Conservation (phyloP, 1,284 basidiomycete genomes). For the Volvariella volvacea region DNA sequence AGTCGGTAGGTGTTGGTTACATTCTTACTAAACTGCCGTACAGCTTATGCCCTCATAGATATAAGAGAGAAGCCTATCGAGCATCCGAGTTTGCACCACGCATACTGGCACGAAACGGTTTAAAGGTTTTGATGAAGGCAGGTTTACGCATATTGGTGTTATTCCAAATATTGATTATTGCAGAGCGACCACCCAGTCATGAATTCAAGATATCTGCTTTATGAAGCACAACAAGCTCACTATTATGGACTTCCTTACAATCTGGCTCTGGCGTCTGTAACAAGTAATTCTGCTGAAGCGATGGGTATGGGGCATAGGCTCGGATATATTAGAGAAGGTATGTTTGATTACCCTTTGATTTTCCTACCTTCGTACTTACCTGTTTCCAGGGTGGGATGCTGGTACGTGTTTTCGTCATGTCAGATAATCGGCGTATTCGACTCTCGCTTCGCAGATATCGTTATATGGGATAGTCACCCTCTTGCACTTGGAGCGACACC, state of each 20-base stretch:
- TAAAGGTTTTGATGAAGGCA: slow-evolving; percentile 67
- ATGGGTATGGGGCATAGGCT: slow-evolving; percentile 42
- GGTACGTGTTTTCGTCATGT: slow-evolving; percentile 20
- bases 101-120: slow-evolving; percentile 59
- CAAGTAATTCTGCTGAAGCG: slow-evolving; percentile 36
- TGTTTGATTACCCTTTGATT: slow-evolving; percentile 2
- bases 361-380: not conserved
- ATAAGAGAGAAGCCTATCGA: slow-evolving; percentile 77
- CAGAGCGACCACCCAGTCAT: slow-evolving; percentile 70
- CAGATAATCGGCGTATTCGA: not conserved
- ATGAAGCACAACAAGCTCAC: slow-evolving; percentile 85
- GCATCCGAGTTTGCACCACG: slow-evolving; percentile 74
- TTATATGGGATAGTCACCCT: slow-evolving; percentile 87
- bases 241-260: slow-evolving; percentile 66
- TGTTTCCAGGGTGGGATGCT: slow-evolving; percentile 31
- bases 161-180: slow-evolving; percentile 4
- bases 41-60: slow-evolving; percentile 27
- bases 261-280: slow-evolving; percentile 69
- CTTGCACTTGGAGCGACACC: slow-evolving; percentile 68
- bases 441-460: slow-evolving; percentile 56
- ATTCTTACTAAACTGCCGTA: not conserved
- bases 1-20: slow-evolving; percentile 27
- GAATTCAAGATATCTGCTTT: slow-evolving; percentile 75
- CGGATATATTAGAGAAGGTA: slow-evolving; percentile 36
- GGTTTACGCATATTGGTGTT: slow-evolving; percentile 3